Base-by-base conservation (phyloP, 164 flowering plant species). In the Dillenia turbinata region DNA sequence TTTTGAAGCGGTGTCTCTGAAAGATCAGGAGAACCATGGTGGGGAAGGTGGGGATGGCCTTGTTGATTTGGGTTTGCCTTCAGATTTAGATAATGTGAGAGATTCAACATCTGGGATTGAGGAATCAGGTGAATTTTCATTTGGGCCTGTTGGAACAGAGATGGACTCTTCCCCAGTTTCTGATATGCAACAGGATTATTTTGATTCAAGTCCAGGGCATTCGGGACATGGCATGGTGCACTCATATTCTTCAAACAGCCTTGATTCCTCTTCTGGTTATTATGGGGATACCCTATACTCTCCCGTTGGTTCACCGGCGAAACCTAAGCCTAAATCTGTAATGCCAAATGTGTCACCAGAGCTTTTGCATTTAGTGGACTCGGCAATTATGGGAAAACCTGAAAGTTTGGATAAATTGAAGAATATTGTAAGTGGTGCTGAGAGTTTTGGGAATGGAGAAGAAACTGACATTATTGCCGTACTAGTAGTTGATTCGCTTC, bases 351-450 rank as follows among this genome's bases (percentile, higher is more conserved):
- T 86, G 59, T 92, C 99, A 16, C 97, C 99, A 2, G 99, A 95
- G 79, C 83, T 95, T 7, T 75, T 95, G 77, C 99, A 91, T 75
- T 78, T 92, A 63, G 93, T 95, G 57, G 97, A 95, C 80, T 88
- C 99, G 70, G 99, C 97, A 40, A 95, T 95, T n/a, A 88, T 86
- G 94, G 99, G 99, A 47, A 89, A 90, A 70, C 79, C 89, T 51
- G 94, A 87, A 72, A 79, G 97, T 73, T 75, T 95, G 68, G 87
- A 89, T 19, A 89, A 84, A 54, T 74, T 95, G 66, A 92, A 84
- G 73, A 81, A 77, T 77, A 75, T 88, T 59, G 94, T 89, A 15
- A 74, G 78, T 71, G 97, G 97, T 48, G 72, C 70, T 57, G 94
- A 92, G 73, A 75, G 52, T 70, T 83, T 84, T 77, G 96, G 83